Base-by-base conservation (phyloP, 2,329 filamentous ascomycete genomes). In the Scopulariopsis brevicaulis region DNA sequence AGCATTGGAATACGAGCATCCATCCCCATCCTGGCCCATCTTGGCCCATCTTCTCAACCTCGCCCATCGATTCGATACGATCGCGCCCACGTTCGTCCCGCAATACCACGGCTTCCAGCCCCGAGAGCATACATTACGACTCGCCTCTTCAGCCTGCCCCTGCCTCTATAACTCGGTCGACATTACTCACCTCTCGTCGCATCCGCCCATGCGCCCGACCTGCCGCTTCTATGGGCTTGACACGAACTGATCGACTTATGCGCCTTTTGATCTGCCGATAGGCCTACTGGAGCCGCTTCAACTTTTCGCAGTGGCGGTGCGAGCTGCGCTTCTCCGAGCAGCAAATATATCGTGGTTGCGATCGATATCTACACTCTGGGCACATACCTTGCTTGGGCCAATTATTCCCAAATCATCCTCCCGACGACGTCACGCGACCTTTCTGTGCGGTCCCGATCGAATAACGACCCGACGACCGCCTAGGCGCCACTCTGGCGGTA, bases 161-260 rank as follows among this genome's bases (percentile, higher is more conserved):
- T 4, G 46, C 46, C 46, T 20, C 46, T 50, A 24, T 24, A 11
- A 50, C 3, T 20, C 54, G 12, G 55, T 15, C 55, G 55, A 51
- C 43, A 25, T 43, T 28, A 20, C 43, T 25, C n/a, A 20, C 20
- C 43, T 46, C 25, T 56, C 28, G 20, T n/a, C 55, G 43, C 55
- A 51, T 56, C 34, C 43, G n/a, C n/a, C 55, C 43, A 28, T 48
- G 40, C 43, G n/a, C 37, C 43, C 43, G n/a, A 37, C 32, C 55
- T 40, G n/a, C 37, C 55, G 55, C 55, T 53, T 57, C 32, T 57
- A 57, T 57, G 55, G 55, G 46, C 37, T 57, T 59, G 58, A 40
- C 58, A 60, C 59, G 58, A 56, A 61, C 58, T 51, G 55, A 56
- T 60, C 61, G 52, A 59, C 54, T 60, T 59, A 56, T 60, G 46